phyloP scores from a whole-genome alignment of 257 asterid species.

The Jaltomata sinuosa region DNA sequence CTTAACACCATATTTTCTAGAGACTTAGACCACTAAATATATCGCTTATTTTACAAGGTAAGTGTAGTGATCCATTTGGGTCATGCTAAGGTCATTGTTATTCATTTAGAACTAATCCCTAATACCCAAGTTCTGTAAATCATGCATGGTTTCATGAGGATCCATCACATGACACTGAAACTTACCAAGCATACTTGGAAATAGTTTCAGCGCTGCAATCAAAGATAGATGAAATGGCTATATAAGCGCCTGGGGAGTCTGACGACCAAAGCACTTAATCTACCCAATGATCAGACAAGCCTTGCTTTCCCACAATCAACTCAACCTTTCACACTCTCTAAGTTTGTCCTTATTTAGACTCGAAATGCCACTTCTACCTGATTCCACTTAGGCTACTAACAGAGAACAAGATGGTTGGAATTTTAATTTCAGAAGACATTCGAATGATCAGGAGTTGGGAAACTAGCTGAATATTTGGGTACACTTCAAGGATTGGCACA shows the following conservation, averaged over 20 bases:
- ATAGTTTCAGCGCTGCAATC: not conserved
- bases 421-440: not conserved
- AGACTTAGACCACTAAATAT: not conserved
- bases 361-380: not conserved
- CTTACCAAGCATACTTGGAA: not conserved
- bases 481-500: not conserved
- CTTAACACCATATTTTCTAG: not conserved
- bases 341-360: not conserved
- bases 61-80: not conserved
- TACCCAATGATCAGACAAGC: not conserved
- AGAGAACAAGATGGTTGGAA: not conserved
- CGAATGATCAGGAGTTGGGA: not conserved
- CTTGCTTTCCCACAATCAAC: not conserved
- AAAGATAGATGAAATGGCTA: not conserved
- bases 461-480: not conserved
- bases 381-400: not conserved
- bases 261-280: not conserved
- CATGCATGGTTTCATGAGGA: not conserved
- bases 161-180: not conserved
- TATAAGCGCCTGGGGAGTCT: not conserved
- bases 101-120: not conserved
- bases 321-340: not conserved
- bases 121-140: not conserved
- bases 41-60: not conserved
- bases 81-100: not conserved